These are phyloP conservation scores for Botrytis medusae DNA, from an alignment of 2,329 filamentous ascomycete species.

Conservation along the genomic window DNA sequence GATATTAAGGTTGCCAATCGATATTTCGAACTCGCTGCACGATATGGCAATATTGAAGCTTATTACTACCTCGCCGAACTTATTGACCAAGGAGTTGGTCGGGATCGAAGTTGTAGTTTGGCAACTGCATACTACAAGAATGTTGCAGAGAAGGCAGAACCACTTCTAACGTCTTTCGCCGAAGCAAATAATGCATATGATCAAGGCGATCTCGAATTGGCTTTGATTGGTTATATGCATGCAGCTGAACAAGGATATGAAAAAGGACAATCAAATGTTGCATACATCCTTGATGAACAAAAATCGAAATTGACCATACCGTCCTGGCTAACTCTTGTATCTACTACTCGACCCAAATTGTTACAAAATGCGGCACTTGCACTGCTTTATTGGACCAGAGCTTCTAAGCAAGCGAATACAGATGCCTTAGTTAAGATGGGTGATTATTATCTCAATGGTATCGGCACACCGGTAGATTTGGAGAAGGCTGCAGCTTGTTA, in stretches of 20 bases:
- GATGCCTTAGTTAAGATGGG: constrained; percentile 98
- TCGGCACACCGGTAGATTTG: constrained; percentile 69
- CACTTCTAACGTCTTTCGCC: constrained; percentile 58
- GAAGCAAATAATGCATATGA: constrained; percentile 68
- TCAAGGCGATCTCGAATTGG: constrained; percentile 61
- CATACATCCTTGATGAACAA: constrained; percentile 66
- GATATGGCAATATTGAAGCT: constrained; percentile 68
- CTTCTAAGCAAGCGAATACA: constrained; percentile 87
- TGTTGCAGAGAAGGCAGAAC: constrained; percentile 58
- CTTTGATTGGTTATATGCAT: constrained; percentile 67
- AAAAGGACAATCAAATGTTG: constrained; percentile 68
- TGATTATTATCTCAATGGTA: constrained; percentile 88
- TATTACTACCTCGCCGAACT: constrained; percentile 74
- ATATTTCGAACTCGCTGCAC: constrained; percentile 69
- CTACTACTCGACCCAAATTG: constrained; percentile 43
- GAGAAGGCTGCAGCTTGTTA: constrained; percentile 94
- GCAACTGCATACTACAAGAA: constrained; percentile 68
- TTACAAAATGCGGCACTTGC: constrained; percentile 55
- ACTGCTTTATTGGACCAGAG: constrained; percentile 92
- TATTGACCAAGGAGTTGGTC: constrained; percentile 62
- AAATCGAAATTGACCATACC: constrained; percentile 52
- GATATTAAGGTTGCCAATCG: constrained; percentile 54
- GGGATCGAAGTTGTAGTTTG: constrained; percentile 64
- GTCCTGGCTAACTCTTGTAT: constrained; percentile 39
- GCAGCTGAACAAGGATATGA: constrained; percentile 75